A percentile compares a stretch with the other conserved stretches of the same genome.
Evolutionary conservation across 139 green algal species (phyloP).

Genomic region (Ostreobium quekettii): DNA sequence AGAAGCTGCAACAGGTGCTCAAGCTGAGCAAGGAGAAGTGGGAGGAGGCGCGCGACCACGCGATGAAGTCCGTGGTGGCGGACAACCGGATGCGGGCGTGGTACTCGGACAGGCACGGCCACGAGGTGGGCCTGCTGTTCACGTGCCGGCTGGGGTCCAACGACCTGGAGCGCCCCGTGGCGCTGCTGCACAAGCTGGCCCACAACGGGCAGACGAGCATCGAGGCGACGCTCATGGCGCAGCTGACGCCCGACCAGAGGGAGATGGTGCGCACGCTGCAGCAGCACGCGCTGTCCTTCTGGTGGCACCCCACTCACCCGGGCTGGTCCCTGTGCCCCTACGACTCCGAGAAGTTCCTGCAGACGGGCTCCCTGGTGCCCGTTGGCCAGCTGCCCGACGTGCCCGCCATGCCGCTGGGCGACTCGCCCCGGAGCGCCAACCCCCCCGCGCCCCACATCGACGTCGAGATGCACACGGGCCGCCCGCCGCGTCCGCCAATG

Average conservation of each 20-base stretch:
- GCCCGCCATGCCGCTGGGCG: too few relatives aligned
- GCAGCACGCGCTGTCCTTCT: conserved; percentile 50
- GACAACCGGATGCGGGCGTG: conserved; percentile 75
- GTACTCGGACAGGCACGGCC: conserved; percentile 50
- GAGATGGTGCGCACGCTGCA: conserved; percentile 66
- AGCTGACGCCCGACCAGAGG: conserved; percentile 59
- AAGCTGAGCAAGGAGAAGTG: conserved; percentile 89
- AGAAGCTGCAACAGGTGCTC: conserved; percentile 75
- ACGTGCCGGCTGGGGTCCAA: conserved; percentile 59
- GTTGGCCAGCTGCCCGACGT: conserved; percentile 17
- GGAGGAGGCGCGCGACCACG: conserved; percentile 79
- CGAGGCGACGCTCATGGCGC: conserved; percentile 59
- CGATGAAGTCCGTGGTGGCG: conserved; percentile 67
- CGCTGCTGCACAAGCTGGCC: conserved; percentile 21
- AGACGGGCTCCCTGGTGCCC: conserved; percentile 36
- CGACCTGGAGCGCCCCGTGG: conserved; percentile 70
- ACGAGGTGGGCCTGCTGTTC: conserved; percentile 76
- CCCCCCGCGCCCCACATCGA: too few relatives aligned
- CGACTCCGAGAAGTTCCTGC: conserved; percentile 61
- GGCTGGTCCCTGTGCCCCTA: conserved; percentile 77
- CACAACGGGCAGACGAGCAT: conserved; percentile 30
- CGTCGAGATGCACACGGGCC: too few relatives aligned
- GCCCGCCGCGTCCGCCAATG: too few relatives aligned
- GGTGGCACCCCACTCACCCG: conserved; percentile 68
- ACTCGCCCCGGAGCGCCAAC: too few relatives aligned